Conservation (phyloP, 164 flowering plant genomes). For the Brasenia schreberi region DNA sequence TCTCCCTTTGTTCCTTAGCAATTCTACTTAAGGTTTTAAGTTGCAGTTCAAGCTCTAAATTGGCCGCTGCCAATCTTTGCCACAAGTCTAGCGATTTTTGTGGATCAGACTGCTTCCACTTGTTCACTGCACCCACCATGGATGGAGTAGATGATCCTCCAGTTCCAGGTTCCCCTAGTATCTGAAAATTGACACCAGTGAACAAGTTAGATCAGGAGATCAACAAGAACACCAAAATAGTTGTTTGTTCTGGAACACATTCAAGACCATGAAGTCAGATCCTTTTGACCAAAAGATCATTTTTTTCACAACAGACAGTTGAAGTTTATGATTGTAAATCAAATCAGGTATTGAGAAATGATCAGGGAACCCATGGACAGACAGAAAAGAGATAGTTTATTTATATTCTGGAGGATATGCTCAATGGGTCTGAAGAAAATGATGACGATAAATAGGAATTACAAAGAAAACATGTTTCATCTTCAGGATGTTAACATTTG, state of each 20-base stretch:
- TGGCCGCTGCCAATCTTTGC: constrained; percentile 66
- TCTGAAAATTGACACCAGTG: constrained; percentile 23
- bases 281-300: neutral
- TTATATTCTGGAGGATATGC: neutral
- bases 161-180: constrained; percentile 94
- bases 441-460: neutral
- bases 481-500: neutral
- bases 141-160: constrained; percentile 99
- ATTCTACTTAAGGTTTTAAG: constrained; percentile 40
- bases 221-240: no score
- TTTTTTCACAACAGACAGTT: neutral
- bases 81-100: constrained; percentile 51
- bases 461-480: neutral
- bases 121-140: constrained; percentile 97
- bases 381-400: neutral
- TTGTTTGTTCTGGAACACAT: neutral
- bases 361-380: neutral
- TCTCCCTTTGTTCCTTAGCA: constrained; percentile 57
- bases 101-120: constrained; percentile 90
- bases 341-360: neutral
- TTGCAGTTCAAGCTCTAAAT: constrained; percentile 58
- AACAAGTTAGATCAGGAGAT: neutral
- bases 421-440: neutral
- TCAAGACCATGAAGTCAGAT: neutral
- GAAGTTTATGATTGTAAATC: neutral